These are phyloP conservation scores for Coemansia sp. DNA, from an alignment of 192 early-diverging fungal genomes.

Conservation along the genomic window DNA sequence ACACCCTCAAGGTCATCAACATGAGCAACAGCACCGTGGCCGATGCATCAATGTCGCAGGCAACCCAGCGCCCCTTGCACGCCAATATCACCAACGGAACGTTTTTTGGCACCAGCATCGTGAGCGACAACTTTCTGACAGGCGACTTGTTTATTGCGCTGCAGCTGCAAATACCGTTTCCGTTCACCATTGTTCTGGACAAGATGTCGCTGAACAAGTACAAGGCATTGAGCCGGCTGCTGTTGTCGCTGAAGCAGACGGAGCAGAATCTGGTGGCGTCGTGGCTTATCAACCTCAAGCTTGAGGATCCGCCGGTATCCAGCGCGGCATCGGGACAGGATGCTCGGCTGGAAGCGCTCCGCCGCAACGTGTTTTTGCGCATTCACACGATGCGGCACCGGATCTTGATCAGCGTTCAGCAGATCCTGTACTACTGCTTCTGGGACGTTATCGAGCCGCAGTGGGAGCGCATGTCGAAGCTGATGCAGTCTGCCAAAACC, in stretches of 20 bases:
- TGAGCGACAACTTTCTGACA: constrained; percentile 33
- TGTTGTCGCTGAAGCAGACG: constrained; percentile 83
- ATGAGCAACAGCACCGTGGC: not conserved
- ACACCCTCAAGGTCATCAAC: constrained; percentile 30
- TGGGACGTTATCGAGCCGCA: constrained; percentile 93
- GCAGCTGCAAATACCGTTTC: constrained; percentile 82
- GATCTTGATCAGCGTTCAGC: constrained; percentile 90
- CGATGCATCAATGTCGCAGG: constrained; percentile 4
- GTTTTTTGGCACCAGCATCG: constrained; percentile 19
- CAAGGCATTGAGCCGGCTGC: constrained; percentile 83
- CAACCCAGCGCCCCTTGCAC: not conserved
- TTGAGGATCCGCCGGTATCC: constrained; percentile 30
- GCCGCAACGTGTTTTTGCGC: constrained; percentile 58
- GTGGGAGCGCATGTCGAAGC: constrained; percentile 68
- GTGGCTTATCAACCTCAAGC: constrained; percentile 62
- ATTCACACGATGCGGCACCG: constrained; percentile 72
- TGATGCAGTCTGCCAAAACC: constrained; percentile 66
- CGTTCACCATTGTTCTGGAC: constrained; percentile 84
- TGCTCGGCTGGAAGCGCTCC: constrained; percentile 50
- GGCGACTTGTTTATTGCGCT: constrained; percentile 83
- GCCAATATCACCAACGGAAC: not conserved
- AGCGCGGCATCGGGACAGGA: constrained; percentile 21
- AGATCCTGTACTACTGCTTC: constrained; percentile 85
- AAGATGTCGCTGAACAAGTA: constrained; percentile 84
- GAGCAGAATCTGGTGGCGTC: constrained; percentile 75